Evolutionary conservation across 208 protist species (phyloP), one percentile per base, ranked within the genome.

Genomic region (Lotmaria passim): DNA sequence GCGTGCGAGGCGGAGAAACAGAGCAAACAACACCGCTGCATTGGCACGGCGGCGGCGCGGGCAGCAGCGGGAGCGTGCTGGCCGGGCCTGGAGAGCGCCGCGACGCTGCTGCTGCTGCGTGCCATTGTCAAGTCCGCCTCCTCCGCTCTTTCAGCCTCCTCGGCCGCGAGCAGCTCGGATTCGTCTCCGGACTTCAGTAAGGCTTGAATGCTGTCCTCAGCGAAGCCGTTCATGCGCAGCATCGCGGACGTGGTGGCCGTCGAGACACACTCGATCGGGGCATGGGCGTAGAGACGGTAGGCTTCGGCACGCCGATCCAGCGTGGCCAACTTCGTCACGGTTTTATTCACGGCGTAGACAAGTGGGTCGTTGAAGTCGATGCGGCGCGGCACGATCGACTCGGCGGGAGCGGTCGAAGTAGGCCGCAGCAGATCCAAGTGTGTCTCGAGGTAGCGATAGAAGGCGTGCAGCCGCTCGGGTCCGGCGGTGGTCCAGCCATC

Each of bases 401-500:
- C 30, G 23, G 26, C 68, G 56, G 38, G 58, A 43, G 39, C 48
- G 3, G 46, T 59, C 12, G 23, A 8, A 1, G 14, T 17, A 7
- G 69, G 69, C 7, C 70, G 75, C 0, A 83, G 80, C 21, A 77
- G 34, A 34, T 85, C 80, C 8, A 93, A 51, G 64, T 90, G 72
- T 6, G 82, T 69, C 1, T 87, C 61, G 0, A 96, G 48, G 69
- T 93, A 94, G 24, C 88, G 88, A 57, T 93, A 86, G 64, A 93
- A 94, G 12, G 88, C 75, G 34, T 92, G 80, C 7, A 96, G 79
- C 28, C 91, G 76, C 62, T 96, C 91, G 11, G 91, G 88, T 0
- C 91, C 91, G 2, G 88, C 86, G 30, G 81, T 82, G 21, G 79
- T 92, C 89, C 91, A 96, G 33, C 91, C 89, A 33, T 92, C 84